A percentile compares a stretch with the other conserved stretches of the same genome.
Evolutionary conservation across 2,329 filamentous ascomycete genomes (phyloP).

Genomic region (Paradendryphiella salina): DNA sequence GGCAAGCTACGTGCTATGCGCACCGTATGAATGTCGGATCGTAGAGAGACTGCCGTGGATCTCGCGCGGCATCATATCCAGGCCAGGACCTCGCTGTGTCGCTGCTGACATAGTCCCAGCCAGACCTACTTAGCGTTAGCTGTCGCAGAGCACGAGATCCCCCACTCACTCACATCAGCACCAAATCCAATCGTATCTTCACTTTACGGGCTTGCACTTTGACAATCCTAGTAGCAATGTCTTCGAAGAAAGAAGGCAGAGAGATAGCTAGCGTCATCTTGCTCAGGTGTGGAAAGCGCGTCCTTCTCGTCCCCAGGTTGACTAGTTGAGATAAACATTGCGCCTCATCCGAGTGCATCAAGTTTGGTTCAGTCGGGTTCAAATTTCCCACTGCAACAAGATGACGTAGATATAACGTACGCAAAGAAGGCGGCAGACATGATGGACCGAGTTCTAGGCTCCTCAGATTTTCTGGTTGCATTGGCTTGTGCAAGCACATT

Average conservation of each 20-base stretch:
- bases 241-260: slow-evolving; percentile 9
- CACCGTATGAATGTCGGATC: not conserved
- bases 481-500: slow-evolving; percentile 10
- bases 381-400: slow-evolving; percentile 3
- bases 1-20: not conserved
- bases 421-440: slow-evolving; percentile 12
- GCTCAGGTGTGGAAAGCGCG: slow-evolving; percentile 7
- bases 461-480: slow-evolving; percentile 1
- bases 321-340: slow-evolving; percentile 14
- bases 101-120: not conserved
- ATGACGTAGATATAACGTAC: slow-evolving; percentile 14
- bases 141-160: not conserved
- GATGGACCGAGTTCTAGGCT: slow-evolving; percentile 8
- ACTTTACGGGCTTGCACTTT: slow-evolving; percentile 7
- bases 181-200: slow-evolving; percentile 2
- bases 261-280: slow-evolving; percentile 10
- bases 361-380: slow-evolving; percentile 4
- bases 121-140: slow-evolving; percentile 4
- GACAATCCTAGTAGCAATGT: slow-evolving; percentile 8
- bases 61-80: slow-evolving; percentile 8
- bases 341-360: slow-evolving; percentile 16
- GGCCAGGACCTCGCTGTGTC: slow-evolving; percentile 10
- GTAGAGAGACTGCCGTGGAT: slow-evolving; percentile 7
- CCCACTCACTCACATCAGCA: slow-evolving; percentile 6
- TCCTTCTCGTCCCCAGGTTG: slow-evolving; percentile 4